Evolutionary conservation across 345 rosid species (phyloP).

Genomic region (Syzygium aqueum): DNA sequence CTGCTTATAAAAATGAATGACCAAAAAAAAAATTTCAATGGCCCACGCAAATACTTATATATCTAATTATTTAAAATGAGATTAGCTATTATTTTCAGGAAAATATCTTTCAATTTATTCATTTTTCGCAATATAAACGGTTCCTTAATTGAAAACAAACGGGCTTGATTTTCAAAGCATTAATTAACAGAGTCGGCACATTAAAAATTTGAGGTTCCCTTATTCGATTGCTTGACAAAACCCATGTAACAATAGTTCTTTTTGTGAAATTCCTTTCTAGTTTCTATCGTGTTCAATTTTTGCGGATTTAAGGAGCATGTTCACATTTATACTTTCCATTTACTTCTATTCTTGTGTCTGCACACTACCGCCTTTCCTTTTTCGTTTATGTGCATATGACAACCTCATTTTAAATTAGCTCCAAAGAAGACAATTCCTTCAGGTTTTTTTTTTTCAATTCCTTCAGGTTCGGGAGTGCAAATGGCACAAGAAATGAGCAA

Average conservation of each 20-base stretch:
- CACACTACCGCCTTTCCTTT: not conserved
- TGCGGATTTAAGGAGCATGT: not conserved
- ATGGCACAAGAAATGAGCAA: not conserved
- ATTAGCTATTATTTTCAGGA: too few relatives aligned
- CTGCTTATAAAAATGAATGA: too few relatives aligned
- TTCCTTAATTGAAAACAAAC: not conserved
- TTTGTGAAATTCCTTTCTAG: not conserved
- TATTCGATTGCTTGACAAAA: not conserved
- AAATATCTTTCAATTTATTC: too few relatives aligned
- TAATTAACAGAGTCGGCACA: not conserved
- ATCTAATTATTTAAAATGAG: too few relatives aligned
- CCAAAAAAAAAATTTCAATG: too few relatives aligned
- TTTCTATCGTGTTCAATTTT: not conserved
- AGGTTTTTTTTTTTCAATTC: not conserved
- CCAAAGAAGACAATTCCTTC: not conserved
- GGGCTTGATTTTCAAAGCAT: not conserved
- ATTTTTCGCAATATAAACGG: too few relatives aligned
- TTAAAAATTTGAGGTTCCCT: not conserved
- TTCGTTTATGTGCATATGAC: not conserved
- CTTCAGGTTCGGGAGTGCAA: not conserved
- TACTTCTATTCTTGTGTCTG: too few relatives aligned
- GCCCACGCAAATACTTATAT: too few relatives aligned
- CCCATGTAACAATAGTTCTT: not conserved
- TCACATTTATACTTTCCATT: not conserved
- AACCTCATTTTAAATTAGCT: not conserved